Percentiles rank a stretch among this genome's conserved stretches.
Conservation (phyloP, 441 rosid species). For the Dalechampia spathulata region DNA sequence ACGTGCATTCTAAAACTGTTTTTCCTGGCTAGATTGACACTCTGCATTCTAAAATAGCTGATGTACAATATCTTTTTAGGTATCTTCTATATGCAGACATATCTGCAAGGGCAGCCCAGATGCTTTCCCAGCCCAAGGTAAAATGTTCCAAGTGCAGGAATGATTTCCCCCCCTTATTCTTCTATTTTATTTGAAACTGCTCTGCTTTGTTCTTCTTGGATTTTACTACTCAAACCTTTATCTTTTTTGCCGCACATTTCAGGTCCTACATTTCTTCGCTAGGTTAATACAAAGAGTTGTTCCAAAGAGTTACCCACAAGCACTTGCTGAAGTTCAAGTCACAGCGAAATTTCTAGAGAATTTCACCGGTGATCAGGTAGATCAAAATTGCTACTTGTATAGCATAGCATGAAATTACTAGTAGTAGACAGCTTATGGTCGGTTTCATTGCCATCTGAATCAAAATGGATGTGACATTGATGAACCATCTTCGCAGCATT, state of each 20-base stretch:
- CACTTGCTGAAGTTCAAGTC: conserved; percentile 78
- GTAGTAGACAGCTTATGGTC: neutral
- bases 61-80: conserved; percentile 30
- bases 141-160: conserved; percentile 8
- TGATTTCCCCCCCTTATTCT: neutral
- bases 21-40: too few species aligned
- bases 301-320: conserved; percentile 96
- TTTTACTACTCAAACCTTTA: neutral
- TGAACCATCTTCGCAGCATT: neutral
- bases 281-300: conserved; percentile 88
- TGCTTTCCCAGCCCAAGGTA: conserved; percentile 89
- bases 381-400: conserved; percentile 5
- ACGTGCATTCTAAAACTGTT: neutral
- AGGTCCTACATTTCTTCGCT: conserved; percentile 82
- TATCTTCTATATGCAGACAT: conserved; percentile 89
- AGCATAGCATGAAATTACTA: neutral
- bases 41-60: neutral
- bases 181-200: neutral
- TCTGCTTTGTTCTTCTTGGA: neutral
- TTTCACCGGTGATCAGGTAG: conserved; percentile 95
- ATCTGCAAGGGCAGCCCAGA: conserved; percentile 76
- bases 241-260: conserved; percentile 16
- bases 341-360: conserved; percentile 85
- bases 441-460: conserved; percentile 8
- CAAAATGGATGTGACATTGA: neutral